Evolutionary conservation across 306 rosid species (phyloP), one percentile per base, ranked within the genome.

Genomic region (Mucuna pruriens): DNA sequence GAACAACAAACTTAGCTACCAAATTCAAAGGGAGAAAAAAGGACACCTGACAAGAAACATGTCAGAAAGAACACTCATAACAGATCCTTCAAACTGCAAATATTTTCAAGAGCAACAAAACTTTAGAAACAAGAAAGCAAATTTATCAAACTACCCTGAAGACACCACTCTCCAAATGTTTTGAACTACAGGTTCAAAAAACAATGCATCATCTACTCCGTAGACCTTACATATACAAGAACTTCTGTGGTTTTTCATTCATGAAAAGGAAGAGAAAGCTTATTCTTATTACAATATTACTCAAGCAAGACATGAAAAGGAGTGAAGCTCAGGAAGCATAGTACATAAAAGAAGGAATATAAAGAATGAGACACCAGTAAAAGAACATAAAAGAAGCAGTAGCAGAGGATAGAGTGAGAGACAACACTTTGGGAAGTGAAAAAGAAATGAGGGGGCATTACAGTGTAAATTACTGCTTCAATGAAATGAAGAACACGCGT

Each of bases 261-360:
- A 68, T 67, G 22, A 45, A 58, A 44, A 25, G 83, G 40, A 54
- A 54, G 72, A 45, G 48, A 76, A 40, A 16, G 44, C 22, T n/a
- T 52, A 36, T 26, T 36, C 44, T 65, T 26, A 45, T 52, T 2
- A 7, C 61, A 52, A 52, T 4, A 55, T 71, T 62, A 42, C 74
- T 66, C 31, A 23, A 55, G 33, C 33, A 8, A 60, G 81, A 57
- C 81, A 38, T 54, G 63, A 64, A 61, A 78, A 57, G 60, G 44
- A 69, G 71, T 26, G 33, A 55, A 73, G 23, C 19, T 33, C 17
- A 71, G 9, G 74, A 67, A 33, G 39, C 40, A 78, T 48, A 84
- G 82, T 34, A 84, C 57, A 77, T 58, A 26, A 33, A 82, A 73
- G 75, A 60, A 70, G 74, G 67, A 77, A 70, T 66, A 79, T 46